Base-by-base conservation (phyloP, 225 moss, liverwort and hornwort species). In the Polytrichum commune region DNA sequence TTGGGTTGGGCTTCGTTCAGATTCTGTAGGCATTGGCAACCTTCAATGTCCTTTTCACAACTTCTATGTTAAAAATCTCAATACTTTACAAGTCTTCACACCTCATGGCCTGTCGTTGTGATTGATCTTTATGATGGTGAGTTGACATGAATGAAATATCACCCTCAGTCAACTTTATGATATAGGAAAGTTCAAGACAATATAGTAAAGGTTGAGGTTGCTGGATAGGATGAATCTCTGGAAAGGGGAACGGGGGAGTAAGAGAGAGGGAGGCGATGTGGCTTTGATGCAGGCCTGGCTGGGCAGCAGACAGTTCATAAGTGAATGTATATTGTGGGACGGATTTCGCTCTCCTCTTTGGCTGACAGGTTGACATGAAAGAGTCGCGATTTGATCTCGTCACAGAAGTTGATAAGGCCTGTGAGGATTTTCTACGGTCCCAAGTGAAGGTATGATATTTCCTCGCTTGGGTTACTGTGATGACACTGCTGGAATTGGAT, bases 371-470 rank as follows among this genome's bases (percentile, higher is more conserved):
- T 81, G 86, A 86, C 56, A 80, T 71, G 29, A 93, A 93, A 76
- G 81, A 89, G 70, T 89, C 92, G 33, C 83, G 92, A 33, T 87
- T 85, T 70, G 93, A 97, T 81, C 84, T 96, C 56, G 93, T 96
- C 28, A 96, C 90, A 56, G 90, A 96, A 81, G 91, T 96, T 38
- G 93, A 96, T 85, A 89, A 82, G 78, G 90, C 79, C 13, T 92
- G 92, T 72, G 88, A 96, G 83, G 70, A 83, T 24, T 75, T 89
- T 55, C 85, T 96, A 68, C 84, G 78, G 13, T 86, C 85, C 64
- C 84, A 90, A 90, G 90, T 96, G 66, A 79, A 88, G 89, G 92
- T 97, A 83, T 18, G 19, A 77, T 55, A 20, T 58, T 58, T 58
- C 58, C 58, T 58, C 3, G 2, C 6, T 24, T 22, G 58, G 6